These are phyloP conservation scores for Tolypocladium guangdongense DNA, from an alignment of 2,329 filamentous ascomycete species.

Conservation along the genomic window DNA sequence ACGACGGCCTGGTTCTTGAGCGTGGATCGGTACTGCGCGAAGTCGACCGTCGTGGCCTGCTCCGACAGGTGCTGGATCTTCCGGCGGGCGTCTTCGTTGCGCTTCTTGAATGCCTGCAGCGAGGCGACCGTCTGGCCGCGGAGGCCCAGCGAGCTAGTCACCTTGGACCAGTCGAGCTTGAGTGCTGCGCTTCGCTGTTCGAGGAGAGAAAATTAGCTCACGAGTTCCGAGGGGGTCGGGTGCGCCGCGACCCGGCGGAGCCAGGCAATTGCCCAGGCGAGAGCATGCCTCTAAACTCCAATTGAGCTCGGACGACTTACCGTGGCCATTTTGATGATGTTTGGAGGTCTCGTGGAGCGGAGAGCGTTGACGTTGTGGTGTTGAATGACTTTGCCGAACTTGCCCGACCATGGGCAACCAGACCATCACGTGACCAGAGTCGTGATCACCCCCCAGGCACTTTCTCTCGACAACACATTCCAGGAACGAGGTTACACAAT, in stretches of 20 bases:
- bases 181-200: conserved; percentile 88
- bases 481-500: background rate
- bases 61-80: conserved; percentile 78
- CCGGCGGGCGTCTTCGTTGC: conserved; percentile 96
- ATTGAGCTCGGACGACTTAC: conserved; percentile 40
- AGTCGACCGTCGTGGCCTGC: conserved; percentile 80
- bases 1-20: conserved; percentile 95
- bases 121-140: conserved; percentile 86
- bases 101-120: conserved; percentile 97
- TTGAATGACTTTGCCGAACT: conserved; percentile 36
- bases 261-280: background rate
- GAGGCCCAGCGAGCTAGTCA: conserved; percentile 88
- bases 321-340: conserved; percentile 54
- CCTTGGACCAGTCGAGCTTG: conserved; percentile 98
- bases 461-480: background rate
- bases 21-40: conserved; percentile 77
- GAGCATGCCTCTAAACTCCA: conserved; percentile 6
- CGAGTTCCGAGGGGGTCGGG: background rate
- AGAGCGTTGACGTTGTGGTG: conserved; percentile 37
- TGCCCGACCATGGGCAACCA: conserved; percentile 16
- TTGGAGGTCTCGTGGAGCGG: conserved; percentile 34
- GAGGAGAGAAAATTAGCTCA: conserved; percentile 44
- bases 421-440: background rate
- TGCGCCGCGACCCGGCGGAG: background rate
- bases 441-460: background rate